phyloP scores from a whole-genome alignment of 2,329 filamentous ascomycete species.

The Apiospora marii region DNA sequence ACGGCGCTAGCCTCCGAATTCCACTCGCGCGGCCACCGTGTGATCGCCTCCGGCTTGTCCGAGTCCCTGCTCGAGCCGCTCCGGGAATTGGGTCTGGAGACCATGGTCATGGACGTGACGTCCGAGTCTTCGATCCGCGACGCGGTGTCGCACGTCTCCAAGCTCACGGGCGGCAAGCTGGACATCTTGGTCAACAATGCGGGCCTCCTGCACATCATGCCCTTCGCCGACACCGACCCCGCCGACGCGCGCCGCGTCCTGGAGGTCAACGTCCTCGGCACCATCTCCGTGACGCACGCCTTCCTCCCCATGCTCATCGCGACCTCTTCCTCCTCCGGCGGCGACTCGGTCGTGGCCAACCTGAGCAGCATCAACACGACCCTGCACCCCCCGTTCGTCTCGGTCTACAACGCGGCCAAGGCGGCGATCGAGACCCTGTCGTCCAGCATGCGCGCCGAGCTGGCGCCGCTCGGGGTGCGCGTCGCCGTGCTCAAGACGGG shows the following conservation, averaged over 20 bases:
- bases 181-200: constrained; percentile 40
- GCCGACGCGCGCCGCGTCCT: constrained; percentile 20
- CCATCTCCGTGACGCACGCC: constrained; percentile 24
- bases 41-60: constrained; percentile 40
- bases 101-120: constrained; percentile 37
- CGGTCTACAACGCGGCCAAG: constrained; percentile 39
- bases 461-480: constrained; percentile 37
- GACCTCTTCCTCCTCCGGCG: background rate
- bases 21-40: constrained; percentile 40
- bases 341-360: constrained; percentile 33
- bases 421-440: constrained; percentile 36
- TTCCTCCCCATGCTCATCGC: constrained; percentile 22
- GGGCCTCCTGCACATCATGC: constrained; percentile 27
- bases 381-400: constrained; percentile 33
- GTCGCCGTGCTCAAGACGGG: constrained; percentile 39
- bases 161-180: constrained; percentile 33
- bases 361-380: constrained; percentile 35
- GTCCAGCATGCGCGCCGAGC: constrained; percentile 35
- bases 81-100: constrained; percentile 32
- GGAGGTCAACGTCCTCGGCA: constrained; percentile 22
- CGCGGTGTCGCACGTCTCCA: constrained; percentile 29
- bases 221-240: constrained; percentile 20
- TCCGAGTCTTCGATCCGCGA: constrained; percentile 32
- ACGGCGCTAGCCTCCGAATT: constrained; percentile 35
- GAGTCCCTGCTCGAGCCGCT: constrained; percentile 32